Conservation (phyloP, 768 basidiomycete species). For the Termitomyces sp. region DNA sequence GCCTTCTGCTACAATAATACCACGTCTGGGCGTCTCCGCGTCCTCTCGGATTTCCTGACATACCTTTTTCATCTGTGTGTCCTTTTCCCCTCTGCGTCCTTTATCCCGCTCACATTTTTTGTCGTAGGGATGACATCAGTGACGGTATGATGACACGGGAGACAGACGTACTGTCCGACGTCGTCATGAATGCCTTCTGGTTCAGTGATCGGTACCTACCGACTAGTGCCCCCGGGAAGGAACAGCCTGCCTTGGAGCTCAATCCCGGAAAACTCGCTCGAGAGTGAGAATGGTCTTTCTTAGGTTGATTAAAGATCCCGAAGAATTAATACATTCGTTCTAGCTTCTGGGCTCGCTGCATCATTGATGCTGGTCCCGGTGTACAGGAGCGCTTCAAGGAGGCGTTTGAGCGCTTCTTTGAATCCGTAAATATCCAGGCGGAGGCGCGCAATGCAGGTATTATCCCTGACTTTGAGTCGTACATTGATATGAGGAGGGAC, state of each 20-base stretch:
- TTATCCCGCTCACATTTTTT: constrained; percentile 6
- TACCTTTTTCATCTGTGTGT: constrained; percentile 50
- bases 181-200: constrained; percentile 70
- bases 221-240: constrained; percentile 30
- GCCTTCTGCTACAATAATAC: constrained; percentile 58
- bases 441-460: constrained; percentile 43
- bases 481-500: constrained; percentile 66
- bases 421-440: constrained; percentile 60
- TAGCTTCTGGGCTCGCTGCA: constrained; percentile 67
- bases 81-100: neutral
- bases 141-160: constrained; percentile 71
- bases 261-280: constrained; percentile 60
- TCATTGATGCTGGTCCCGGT: constrained; percentile 49
- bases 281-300: constrained; percentile 42
- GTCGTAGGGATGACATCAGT: constrained; percentile 59
- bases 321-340: constrained; percentile 3
- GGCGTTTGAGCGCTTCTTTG: constrained; percentile 62
- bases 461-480: constrained; percentile 68
- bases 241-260: constrained; percentile 34
- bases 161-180: constrained; percentile 50
- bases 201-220: constrained; percentile 48
- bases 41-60: constrained; percentile 66
- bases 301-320: neutral
- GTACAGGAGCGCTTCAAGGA: constrained; percentile 66
- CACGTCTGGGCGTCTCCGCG: constrained; percentile 50